Conservation (phyloP, 345 rosid species). For the Citropsis articulata region DNA sequence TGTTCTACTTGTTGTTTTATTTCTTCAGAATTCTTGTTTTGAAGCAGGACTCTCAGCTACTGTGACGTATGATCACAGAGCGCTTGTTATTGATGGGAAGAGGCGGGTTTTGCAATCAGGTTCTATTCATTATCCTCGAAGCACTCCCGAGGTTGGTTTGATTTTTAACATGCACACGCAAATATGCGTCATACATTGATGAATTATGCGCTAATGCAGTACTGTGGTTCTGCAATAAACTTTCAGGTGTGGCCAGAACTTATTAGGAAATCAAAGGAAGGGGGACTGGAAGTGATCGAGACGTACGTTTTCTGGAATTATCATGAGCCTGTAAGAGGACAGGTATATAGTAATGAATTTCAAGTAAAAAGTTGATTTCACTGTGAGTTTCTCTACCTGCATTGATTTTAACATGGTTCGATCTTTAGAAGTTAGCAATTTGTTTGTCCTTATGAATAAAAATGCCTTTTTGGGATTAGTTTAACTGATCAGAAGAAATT, state of each 20-base stretch:
- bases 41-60: conserved; percentile 20
- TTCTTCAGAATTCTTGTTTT: conserved; percentile 26
- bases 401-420: no score
- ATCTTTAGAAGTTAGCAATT: no score
- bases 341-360: conserved; percentile 30
- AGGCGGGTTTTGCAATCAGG: conserved; percentile 63
- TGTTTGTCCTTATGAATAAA: no score
- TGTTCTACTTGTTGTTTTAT: conserved; percentile 17
- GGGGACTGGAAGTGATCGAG: conserved; percentile 43
- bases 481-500: neutral
- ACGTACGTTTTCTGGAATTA: conserved; percentile 67
- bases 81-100: conserved; percentile 58
- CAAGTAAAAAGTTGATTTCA: no score
- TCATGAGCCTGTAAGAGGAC: conserved; percentile 61
- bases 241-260: no score
- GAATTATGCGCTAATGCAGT: no score
- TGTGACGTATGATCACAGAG: conserved; percentile 59
- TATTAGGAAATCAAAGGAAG: no score
- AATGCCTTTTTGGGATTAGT: neutral
- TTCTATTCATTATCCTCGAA: conserved; percentile 52
- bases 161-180: no score
- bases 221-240: no score
- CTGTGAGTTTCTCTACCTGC: no score
- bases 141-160: no score
- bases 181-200: no score